Base-by-base conservation (phyloP, 805 yeast species). In the Teunomyces lycoperdinae region DNA sequence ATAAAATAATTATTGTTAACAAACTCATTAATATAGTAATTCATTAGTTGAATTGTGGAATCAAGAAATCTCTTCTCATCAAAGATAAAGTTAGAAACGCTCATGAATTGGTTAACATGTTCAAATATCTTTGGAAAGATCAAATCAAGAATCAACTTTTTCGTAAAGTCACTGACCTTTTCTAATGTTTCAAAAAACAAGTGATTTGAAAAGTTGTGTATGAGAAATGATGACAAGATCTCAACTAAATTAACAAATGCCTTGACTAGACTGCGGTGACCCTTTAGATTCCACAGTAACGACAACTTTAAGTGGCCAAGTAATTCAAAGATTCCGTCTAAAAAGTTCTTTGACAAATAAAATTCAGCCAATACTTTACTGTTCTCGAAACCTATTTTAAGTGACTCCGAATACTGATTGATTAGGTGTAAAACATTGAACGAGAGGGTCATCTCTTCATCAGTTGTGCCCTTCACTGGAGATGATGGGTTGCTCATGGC, bases 271-370 rank as follows among this genome's bases (percentile, higher is more conserved):
- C 50, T 46, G 24, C 44, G 30, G 10, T 62, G 47, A 3, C 58
- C 61, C 11, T 53, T 36, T 20, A 56, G 47, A n/a, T 52, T 36
- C 68, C 71, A 64, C 5, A 56, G 50, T 5, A 61, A 42, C 4
- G 65, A 54, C 8, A 68, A 46, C 40, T 58, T 61, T 9, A 72
- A 48, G 38, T 70, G 65, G 1, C 72, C 74, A 14, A 71, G 49
- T 7, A 71, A 51, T 44, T 71, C 77, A 50, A 70, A 67, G 0
- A 65, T 51, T 2, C 76, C 72, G 43, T 72, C 77, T 3, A 73
- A 48, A 65, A 73, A 73, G 9, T 59, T 68, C 42, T 58, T 64
- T 16, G 64, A 56, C 5, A 51, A 45, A 39, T 64, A 71, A 26
- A 64, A 60, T 3, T 42, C 42, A n/a, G 50, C 48, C 10, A 73